Conservation (phyloP, 2,329 filamentous ascomycete genomes). For the Pseudomassariella vexata region DNA sequence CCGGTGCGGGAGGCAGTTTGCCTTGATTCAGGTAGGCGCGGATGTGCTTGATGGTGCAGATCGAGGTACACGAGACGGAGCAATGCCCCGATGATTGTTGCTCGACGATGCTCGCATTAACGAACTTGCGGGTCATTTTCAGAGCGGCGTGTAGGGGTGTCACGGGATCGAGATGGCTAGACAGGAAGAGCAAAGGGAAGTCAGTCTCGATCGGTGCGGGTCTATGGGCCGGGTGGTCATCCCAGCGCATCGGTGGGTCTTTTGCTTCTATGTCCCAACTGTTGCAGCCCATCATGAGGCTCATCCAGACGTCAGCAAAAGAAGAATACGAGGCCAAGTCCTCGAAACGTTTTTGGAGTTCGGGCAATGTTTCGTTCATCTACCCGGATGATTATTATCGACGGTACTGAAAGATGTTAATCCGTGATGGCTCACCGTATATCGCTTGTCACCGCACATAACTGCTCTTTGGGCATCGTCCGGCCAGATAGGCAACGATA, state of each 20-base stretch:
- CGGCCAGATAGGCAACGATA: slow-evolving; percentile 17
- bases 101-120: slow-evolving; percentile 30
- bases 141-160: slow-evolving; percentile 46
- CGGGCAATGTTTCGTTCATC: slow-evolving; percentile 23
- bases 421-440: slow-evolving; percentile 12
- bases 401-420: not conserved
- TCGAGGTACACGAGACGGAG: slow-evolving; percentile 25
- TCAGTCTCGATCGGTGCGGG: slow-evolving; percentile 33
- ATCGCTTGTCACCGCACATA: slow-evolving; percentile 28
- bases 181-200: slow-evolving; percentile 51
- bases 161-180: slow-evolving; percentile 53
- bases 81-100: slow-evolving; percentile 30
- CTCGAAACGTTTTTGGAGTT: slow-evolving; percentile 21
- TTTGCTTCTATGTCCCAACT: slow-evolving; percentile 26
- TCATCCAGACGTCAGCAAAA: slow-evolving; percentile 31
- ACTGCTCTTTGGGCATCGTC: slow-evolving; percentile 22
- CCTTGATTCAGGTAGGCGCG: slow-evolving; percentile 29
- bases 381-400: slow-evolving; percentile 9
- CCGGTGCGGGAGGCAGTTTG: slow-evolving; percentile 23
- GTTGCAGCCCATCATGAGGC: slow-evolving; percentile 25
- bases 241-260: slow-evolving; percentile 25
- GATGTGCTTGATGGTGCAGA: slow-evolving; percentile 28
- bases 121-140: slow-evolving; percentile 30
- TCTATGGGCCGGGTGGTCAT: slow-evolving; percentile 20
- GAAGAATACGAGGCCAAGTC: slow-evolving; percentile 22